Percentiles rank a stretch among this genome's conserved stretches.
Evolutionary conservation across 345 rosid species (phyloP).

Genomic region (Aquilaria sinensis): DNA sequence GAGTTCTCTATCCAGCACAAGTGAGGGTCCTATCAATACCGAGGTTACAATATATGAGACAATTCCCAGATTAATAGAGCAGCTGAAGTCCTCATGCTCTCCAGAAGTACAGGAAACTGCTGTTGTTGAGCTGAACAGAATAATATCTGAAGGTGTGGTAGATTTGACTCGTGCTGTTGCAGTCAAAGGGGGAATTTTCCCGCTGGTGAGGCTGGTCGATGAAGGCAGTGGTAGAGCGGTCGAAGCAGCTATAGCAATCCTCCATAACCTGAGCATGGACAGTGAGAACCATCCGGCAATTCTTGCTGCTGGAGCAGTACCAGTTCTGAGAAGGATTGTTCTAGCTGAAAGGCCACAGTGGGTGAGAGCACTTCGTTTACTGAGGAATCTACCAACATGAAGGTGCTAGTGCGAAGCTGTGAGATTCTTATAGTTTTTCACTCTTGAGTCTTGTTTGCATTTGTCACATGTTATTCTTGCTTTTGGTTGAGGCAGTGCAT

Average conservation of each 20-base stretch:
- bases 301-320: slow-evolving; percentile 71
- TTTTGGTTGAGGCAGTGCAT: too few relatives aligned
- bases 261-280: slow-evolving; percentile 82
- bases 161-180: slow-evolving; percentile 57
- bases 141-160: slow-evolving; percentile 58
- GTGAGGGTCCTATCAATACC: slow-evolving; percentile 30
- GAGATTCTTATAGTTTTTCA: too few relatives aligned
- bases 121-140: slow-evolving; percentile 69
- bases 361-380: slow-evolving; percentile 61
- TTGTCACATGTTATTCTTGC: too few relatives aligned
- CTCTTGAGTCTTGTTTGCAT: too few relatives aligned
- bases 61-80: slow-evolving; percentile 70
- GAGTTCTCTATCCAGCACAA: slow-evolving; percentile 19
- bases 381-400: slow-evolving; percentile 57
- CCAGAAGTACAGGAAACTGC: slow-evolving; percentile 63
- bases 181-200: slow-evolving; percentile 57
- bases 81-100: slow-evolving; percentile 43
- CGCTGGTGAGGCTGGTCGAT: slow-evolving; percentile 57
- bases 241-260: slow-evolving; percentile 62
- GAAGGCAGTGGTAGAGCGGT: slow-evolving; percentile 50
- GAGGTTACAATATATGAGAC: slow-evolving; percentile 77
- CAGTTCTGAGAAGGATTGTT: slow-evolving; percentile 65
- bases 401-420: neutral
- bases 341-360: slow-evolving; percentile 63
- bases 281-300: slow-evolving; percentile 67